These are phyloP conservation scores for Trichoderma cornu-damae DNA, from an alignment of 2,329 filamentous ascomycete genomes.

Conservation along the genomic window DNA sequence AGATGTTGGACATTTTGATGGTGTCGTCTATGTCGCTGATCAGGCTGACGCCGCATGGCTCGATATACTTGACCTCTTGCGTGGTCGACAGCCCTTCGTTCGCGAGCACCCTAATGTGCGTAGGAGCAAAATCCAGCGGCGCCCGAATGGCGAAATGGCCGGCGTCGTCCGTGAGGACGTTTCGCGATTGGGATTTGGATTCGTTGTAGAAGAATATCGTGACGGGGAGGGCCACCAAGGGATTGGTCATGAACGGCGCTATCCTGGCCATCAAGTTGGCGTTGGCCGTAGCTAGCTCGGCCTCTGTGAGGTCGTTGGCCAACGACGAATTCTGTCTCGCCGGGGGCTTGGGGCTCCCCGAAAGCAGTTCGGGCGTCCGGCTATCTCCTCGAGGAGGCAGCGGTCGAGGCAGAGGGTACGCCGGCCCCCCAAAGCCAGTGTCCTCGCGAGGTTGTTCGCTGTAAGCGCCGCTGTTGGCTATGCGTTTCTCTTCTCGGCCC, in stretches of 20 bases:
- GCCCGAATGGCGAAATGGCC: conserved; percentile 83
- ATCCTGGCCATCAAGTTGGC: conserved; percentile 81
- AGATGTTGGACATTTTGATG: conserved; percentile 90
- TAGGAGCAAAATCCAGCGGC: conserved; percentile 83
- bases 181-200: conserved; percentile 72
- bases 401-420: neutral
- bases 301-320: conserved; percentile 60
- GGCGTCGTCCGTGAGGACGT: conserved; percentile 77
- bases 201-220: conserved; percentile 96
- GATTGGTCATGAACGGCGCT: conserved; percentile 83
- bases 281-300: conserved; percentile 75
- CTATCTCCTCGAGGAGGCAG: conserved; percentile 1
- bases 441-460: conserved; percentile 58
- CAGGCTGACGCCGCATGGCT: conserved; percentile 75
- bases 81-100: conserved; percentile 79
- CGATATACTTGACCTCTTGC: conserved; percentile 70
- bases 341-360: conserved; percentile 41
- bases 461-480: conserved; percentile 66
- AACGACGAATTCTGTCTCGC: conserved; percentile 35
- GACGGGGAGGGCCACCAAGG: conserved; percentile 69
- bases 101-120: conserved; percentile 79
- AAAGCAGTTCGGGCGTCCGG: conserved; percentile 36
- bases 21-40: conserved; percentile 99
- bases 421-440: conserved; percentile 28
- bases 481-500: conserved; percentile 65